Evolutionary conservation across 345 rosid species (phyloP).

Genomic region (Hypericum androsaemum): DNA sequence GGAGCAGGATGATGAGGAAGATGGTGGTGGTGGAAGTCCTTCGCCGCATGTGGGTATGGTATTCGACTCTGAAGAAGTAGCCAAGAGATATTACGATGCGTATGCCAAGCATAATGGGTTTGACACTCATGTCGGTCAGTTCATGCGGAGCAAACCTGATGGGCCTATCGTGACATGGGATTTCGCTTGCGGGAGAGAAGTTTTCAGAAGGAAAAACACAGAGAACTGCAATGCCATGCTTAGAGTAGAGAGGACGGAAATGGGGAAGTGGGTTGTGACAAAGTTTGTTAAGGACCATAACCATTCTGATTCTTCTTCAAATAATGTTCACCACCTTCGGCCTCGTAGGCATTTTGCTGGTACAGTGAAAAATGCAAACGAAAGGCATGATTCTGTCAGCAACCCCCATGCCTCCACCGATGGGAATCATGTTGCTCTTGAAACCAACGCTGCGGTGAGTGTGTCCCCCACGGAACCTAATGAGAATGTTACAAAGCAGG

Average conservation of each 20-base stretch:
- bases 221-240: conserved; percentile 56
- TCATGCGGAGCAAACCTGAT: conserved; percentile 44
- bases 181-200: conserved; percentile 43
- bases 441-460: conserved; percentile 24
- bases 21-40: conserved; percentile 10
- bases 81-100: conserved; percentile 35
- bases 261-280: conserved; percentile 38
- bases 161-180: conserved; percentile 56
- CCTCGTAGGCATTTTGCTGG: conserved; percentile 54
- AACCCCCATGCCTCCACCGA: conserved; percentile 30
- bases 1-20: conserved; percentile 25
- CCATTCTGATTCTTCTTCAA: conserved; percentile 33
- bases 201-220: conserved; percentile 39
- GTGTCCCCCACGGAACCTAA: too few species aligned
- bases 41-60: conserved; percentile 45
- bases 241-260: conserved; percentile 46
- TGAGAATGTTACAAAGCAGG: too few species aligned
- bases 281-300: conserved; percentile 59
- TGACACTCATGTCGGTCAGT: conserved; percentile 42
- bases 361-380: conserved; percentile 27
- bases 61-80: conserved; percentile 48
- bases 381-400: conserved; percentile 22
- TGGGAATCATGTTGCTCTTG: conserved; percentile 28
- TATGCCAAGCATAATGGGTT: conserved; percentile 46
- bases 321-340: conserved; percentile 41